Conservation (phyloP, 2,329 filamentous ascomycete species). For the Diplodia corticola region DNA sequence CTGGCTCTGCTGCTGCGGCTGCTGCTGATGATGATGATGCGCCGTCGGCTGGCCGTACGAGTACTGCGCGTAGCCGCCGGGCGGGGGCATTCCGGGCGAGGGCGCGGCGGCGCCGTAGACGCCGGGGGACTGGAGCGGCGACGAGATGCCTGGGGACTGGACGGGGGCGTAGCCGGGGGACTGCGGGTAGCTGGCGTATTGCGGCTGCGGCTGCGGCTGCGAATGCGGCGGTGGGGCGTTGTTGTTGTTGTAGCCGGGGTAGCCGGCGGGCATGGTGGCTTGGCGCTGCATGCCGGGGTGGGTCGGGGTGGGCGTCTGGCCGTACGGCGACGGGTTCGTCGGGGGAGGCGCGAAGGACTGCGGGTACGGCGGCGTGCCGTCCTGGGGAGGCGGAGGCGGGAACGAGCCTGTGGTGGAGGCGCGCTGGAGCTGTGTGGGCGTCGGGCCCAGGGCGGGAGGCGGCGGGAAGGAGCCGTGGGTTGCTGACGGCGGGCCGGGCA, state of each 20-base stretch:
- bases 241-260: conserved; percentile 18
- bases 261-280: conserved; percentile 32
- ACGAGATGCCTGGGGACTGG: conserved; percentile 28
- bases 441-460: conserved; percentile 27
- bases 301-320: conserved; percentile 27
- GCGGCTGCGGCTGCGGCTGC: conserved; percentile 30
- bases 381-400: conserved; percentile 32
- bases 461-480: conserved; percentile 34
- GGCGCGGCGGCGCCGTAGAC: conserved; percentile 35
- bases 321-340: conserved; percentile 31
- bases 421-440: conserved; percentile 33
- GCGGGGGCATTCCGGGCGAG: conserved; percentile 45
- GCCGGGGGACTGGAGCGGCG: conserved; percentile 35
- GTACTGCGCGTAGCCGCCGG: conserved; percentile 60
- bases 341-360: conserved; percentile 44
- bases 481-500: conserved; percentile 44
- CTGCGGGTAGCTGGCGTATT: conserved; percentile 42
- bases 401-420: conserved; percentile 38
- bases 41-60: conserved; percentile 35
- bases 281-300: conserved; percentile 34
- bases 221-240: conserved; percentile 29
- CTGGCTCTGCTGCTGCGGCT: conserved; percentile 10
- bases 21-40: no score
- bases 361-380: conserved; percentile 25
- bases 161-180: conserved; percentile 34